Percentiles rank a stretch among this genome's conserved stretches.
phyloP scores from a whole-genome alignment of 2,329 filamentous ascomycete species.

The Diplodia corticola region DNA sequence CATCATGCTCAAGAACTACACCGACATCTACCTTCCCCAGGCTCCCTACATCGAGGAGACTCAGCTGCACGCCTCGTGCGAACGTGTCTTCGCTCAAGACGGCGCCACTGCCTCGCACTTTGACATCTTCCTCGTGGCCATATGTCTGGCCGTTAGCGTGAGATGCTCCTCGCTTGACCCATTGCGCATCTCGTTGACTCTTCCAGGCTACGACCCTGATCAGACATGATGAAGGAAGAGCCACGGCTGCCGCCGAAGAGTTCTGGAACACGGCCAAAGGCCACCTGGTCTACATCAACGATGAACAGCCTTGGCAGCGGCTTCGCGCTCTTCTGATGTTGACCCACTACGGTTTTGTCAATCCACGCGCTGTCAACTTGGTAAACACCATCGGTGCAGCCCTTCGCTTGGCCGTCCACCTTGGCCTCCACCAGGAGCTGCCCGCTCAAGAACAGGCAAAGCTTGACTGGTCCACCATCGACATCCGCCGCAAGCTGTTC shows the following conservation, averaged over 20 bases:
- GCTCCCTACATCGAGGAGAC: constrained; percentile 13
- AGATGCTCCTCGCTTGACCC: neutral
- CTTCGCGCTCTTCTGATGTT: constrained; percentile 12
- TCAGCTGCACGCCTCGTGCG: constrained; percentile 1
- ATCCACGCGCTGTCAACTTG: constrained; percentile 11
- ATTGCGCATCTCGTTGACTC: neutral
- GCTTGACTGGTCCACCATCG: neutral
- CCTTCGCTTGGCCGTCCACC: neutral
- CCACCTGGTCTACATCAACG: constrained; percentile 7
- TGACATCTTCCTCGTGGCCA: constrained; percentile 20
- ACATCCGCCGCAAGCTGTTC: constrained; percentile 18
- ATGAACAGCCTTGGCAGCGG: constrained; percentile 9
- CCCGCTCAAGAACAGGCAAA: neutral
- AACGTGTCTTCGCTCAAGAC: constrained; percentile 1
- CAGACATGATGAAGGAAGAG: constrained; percentile 17
- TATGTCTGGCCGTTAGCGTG: constrained; percentile 15
- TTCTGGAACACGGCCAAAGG: constrained; percentile 22
- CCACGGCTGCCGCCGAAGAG: constrained; percentile 14
- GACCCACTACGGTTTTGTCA: constrained; percentile 21
- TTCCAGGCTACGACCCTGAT: constrained; percentile 6
- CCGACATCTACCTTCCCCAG: constrained; percentile 15
- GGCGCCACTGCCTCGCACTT: neutral
- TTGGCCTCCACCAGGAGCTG: constrained; percentile 13
- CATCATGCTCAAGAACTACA: constrained; percentile 23
- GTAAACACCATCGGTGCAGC: constrained; percentile 10